These are phyloP conservation scores for Medicago lupulina DNA, from an alignment of 306 rosid species.

Conservation along the genomic window DNA sequence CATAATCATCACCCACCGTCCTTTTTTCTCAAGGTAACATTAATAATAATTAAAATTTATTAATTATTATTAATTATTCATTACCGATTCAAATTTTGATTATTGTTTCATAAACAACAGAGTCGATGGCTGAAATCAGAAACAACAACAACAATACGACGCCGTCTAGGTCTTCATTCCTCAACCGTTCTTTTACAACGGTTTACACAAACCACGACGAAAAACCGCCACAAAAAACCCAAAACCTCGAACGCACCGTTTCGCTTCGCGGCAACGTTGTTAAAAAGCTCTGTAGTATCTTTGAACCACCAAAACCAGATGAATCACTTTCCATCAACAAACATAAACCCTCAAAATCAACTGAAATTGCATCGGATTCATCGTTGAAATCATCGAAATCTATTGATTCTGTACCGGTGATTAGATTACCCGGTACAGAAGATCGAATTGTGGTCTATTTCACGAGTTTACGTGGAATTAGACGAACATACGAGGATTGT, in stretches of 20 bases:
- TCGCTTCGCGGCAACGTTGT: slow-evolving; percentile 78
- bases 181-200: slow-evolving; percentile 68
- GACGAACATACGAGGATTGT: slow-evolving; percentile 92
- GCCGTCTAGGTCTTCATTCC: slow-evolving; percentile 54
- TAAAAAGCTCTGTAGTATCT: slow-evolving; percentile 70
- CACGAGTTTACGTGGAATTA: slow-evolving; percentile 84
- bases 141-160: slow-evolving; percentile 22
- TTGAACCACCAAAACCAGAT: slow-evolving; percentile 51
- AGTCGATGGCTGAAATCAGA: slow-evolving; percentile 50
- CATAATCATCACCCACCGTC: neutral
- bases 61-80: neutral
- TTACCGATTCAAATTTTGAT: neutral
- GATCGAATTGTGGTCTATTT: slow-evolving; percentile 83
- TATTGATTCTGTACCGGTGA: slow-evolving; percentile 31
- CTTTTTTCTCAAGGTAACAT: slow-evolving; percentile 13
- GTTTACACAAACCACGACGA: slow-evolving; percentile 37
- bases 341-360: slow-evolving; percentile 53
- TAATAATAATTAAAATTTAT: neutral
- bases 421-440: slow-evolving; percentile 66
- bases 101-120: neutral
- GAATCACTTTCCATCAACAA: neutral
- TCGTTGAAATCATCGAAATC: neutral
- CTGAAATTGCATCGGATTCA: slow-evolving; percentile 37
- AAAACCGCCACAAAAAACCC: slow-evolving; percentile 43
- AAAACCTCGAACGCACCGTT: slow-evolving; percentile 55